Percentiles rank a stretch among this genome's conserved stretches.
These are phyloP conservation scores for Candida andamanensis DNA, from an alignment of 805 yeast species.

Conservation along the genomic window DNA sequence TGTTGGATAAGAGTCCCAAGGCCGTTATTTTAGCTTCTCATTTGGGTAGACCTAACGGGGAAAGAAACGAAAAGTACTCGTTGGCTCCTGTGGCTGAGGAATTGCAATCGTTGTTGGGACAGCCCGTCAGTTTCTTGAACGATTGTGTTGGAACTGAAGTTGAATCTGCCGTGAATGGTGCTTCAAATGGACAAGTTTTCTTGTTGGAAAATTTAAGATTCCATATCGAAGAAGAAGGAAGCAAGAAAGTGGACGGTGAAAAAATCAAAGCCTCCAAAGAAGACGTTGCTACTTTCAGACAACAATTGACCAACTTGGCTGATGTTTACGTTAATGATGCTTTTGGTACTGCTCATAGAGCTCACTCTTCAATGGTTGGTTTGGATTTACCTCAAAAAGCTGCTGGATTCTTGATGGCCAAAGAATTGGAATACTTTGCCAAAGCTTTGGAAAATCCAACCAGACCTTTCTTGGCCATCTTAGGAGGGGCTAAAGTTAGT, in stretches of 20 bases:
- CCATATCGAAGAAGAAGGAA: conserved; percentile 98
- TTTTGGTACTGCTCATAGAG: conserved; percentile 99
- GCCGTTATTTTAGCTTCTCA: conserved; percentile 92
- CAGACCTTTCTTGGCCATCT: conserved; percentile 97
- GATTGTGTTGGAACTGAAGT: conserved; percentile 95
- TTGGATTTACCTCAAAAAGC: conserved; percentile 93
- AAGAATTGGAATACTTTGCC: conserved; percentile 95
- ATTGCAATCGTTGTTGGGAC: conserved; percentile 68
- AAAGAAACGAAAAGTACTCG: conserved; percentile 77
- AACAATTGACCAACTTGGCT: conserved; percentile 84
- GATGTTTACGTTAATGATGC: conserved; percentile 98
- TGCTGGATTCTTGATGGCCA: conserved; percentile 96
- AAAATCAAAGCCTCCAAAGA: conserved; percentile 90
- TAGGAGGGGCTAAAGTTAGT: conserved; percentile 99
- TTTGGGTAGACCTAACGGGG: conserved; percentile 99
- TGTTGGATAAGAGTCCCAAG: conserved; percentile 86
- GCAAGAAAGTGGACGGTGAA: conserved; percentile 77
- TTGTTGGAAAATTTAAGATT: conserved; percentile 94
- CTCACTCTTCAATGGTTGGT: conserved; percentile 99
- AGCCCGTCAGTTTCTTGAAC: conserved; percentile 70
- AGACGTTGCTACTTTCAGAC: conserved; percentile 82
- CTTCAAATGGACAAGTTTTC: conserved; percentile 76
- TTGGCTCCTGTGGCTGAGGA: conserved; percentile 91
- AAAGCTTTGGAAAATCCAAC: conserved; percentile 97
- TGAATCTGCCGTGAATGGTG: conserved; percentile 68